phyloP scores from a whole-genome alignment of 73 alveolate species.

The Symbiodinium natans region DNA sequence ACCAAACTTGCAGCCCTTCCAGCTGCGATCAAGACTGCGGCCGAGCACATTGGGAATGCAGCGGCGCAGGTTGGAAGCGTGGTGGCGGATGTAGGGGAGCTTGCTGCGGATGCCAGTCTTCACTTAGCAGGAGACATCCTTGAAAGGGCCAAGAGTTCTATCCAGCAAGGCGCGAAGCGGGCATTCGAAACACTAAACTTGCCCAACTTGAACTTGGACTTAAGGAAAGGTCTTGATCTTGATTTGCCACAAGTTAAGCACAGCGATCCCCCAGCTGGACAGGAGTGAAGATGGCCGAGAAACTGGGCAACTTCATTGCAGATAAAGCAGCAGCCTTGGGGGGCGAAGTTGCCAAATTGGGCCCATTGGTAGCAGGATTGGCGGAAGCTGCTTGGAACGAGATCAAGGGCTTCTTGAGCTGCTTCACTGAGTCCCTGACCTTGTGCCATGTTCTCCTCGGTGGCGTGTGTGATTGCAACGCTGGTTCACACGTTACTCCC shows the following conservation, averaged over 20 bases:
- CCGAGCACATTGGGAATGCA: conserved; percentile 29
- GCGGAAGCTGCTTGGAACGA: conserved; percentile 34
- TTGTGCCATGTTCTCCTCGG: conserved; percentile 28
- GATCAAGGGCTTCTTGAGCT: conserved; percentile 26
- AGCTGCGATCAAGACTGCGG: not conserved
- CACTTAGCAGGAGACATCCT: conserved; percentile 44
- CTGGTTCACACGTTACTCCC: conserved; percentile 13
- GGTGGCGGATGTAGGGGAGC: conserved; percentile 45
- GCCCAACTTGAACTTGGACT: not conserved
- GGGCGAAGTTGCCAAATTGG: conserved; percentile 5
- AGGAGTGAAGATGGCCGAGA: not conserved
- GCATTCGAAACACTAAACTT: not conserved
- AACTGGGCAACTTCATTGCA: not conserved
- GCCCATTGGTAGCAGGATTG: conserved; percentile 1
- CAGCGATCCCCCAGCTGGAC: not conserved
- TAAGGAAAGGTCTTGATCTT: not conserved
- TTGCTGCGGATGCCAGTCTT: conserved; percentile 20
- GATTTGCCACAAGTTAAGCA: not conserved
- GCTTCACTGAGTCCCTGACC: not conserved
- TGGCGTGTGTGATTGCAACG: conserved; percentile 37
- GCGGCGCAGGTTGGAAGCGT: conserved; percentile 22
- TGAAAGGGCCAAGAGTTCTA: conserved; percentile 10
- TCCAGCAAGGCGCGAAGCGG: conserved; percentile 22
- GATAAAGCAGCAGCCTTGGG: conserved; percentile 35
- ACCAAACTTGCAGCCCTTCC: conserved; percentile 26